A percentile compares a stretch with the other conserved stretches of the same genome.
These are phyloP conservation scores for Echinosophora koreensis DNA, from an alignment of 306 rosid genomes.

Conservation along the genomic window DNA sequence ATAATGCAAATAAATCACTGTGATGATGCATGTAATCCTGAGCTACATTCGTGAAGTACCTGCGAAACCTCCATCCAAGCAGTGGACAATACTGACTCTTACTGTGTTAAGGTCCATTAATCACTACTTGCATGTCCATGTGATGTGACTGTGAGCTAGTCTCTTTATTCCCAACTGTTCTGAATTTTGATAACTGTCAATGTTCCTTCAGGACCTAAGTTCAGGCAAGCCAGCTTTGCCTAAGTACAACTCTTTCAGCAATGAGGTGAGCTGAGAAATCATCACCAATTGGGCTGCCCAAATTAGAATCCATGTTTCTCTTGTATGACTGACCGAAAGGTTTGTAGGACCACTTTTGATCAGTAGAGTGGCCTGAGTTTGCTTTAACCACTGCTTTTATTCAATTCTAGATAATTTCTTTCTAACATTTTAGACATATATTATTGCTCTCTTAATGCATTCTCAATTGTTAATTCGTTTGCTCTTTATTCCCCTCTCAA, in stretches of 20 bases:
- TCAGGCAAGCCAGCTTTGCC: not conserved
- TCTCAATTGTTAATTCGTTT: not conserved
- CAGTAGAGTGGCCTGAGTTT: not conserved
- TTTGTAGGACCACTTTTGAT: not conserved
- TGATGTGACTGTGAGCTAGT: not conserved
- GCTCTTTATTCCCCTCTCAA: not conserved
- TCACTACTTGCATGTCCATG: not conserved
- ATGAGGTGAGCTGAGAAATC: not conserved
- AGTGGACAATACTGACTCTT: not conserved
- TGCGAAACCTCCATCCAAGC: not conserved
- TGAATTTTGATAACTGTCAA: not conserved
- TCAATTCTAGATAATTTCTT: no score
- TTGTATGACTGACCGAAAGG: not conserved
- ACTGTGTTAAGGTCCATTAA: not conserved
- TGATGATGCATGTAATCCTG: conserved; percentile 15
- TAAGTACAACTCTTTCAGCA: not conserved
- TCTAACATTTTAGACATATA: no score
- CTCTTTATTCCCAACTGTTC: no score
- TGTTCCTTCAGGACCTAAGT: not conserved
- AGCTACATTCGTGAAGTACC: not conserved
- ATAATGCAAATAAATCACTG: conserved; percentile 17
- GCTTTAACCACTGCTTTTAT: not conserved
- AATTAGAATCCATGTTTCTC: not conserved
- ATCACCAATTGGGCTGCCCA: not conserved
- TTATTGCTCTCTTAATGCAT: not conserved